Evolutionary conservation across 768 basidiomycete species (phyloP), one percentile per base, ranked within the genome.

Genomic region (Podaxis sp.): DNA sequence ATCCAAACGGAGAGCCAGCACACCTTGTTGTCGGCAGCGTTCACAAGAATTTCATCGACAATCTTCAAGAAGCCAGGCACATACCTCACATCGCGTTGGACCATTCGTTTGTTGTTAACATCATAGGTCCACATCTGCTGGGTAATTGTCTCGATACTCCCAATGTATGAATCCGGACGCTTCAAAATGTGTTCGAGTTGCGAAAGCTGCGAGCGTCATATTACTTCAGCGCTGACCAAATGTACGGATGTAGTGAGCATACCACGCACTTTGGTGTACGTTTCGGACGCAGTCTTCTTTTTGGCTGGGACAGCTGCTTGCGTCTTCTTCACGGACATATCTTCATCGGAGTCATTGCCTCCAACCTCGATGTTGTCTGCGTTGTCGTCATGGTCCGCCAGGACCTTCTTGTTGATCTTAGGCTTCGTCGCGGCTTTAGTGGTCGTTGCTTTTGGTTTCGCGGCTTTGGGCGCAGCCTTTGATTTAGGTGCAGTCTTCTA

Each of bases 41-140:
- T 99, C 69, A 99, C 97, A 2, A 99, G 80, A 70, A 99, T 99
- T 77, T 99, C 97, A 70, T 99, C 97, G 13, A 99, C 90, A 69
- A 99, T 99, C 82, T 99, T 99, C 85, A 96, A 95, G 75, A 99
- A 96, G 57, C 96, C 97, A 0, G 97, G 97, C 2, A 98, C 96
- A 71, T 90, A 99, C 69, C 86, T 92, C 65, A 90, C 91, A 53
- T 88, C 94, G 69, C 89, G 83, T 69, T 86, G 75, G 1, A 86
- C 86, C 89, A 99, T 94, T 29, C 88, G 88, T 70, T 94, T 95
- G 41, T 78, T 85, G 38, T 88, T 88, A 1, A 85, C 80, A 73
- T 98, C 94, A 72, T 88, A 96, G 2, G 94, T 93, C 97, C 97
- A 99, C 87, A 98, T 94, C 27, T 76, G 68, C 71, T 96, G 91